Conservation (phyloP, 208 protist genomes). For the Trypanosoma rangeli region DNA sequence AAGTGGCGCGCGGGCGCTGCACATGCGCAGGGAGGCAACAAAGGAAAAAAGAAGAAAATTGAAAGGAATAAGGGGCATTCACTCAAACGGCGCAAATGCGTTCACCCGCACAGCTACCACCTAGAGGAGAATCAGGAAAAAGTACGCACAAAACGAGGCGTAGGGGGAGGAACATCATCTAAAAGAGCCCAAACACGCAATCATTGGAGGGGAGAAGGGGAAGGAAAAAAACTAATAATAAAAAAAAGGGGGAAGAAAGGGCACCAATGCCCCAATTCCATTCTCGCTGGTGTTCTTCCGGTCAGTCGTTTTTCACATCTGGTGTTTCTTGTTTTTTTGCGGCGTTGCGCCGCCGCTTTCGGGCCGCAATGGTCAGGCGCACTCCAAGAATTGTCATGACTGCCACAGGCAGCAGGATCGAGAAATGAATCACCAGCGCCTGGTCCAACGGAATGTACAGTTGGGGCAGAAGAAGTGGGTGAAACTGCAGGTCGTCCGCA, state of each 20-base stretch:
- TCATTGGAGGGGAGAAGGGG: not conserved
- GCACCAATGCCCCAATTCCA: not conserved
- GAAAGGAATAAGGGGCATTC: not conserved
- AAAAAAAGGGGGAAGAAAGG: conserved; percentile 8
- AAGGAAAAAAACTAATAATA: not conserved
- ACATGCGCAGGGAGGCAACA: not conserved
- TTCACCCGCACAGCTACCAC: not conserved
- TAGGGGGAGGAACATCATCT: too few species aligned
- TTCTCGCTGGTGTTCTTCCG: not conserved
- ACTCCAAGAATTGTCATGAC: conserved; percentile 35
- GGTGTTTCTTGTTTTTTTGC: conserved; percentile 15
- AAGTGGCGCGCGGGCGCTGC: not conserved
- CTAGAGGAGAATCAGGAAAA: too few species aligned
- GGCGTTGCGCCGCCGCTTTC: not conserved
- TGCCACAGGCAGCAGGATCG: conserved; percentile 59
- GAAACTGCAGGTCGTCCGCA: conserved; percentile 72
- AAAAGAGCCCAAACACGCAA: too few species aligned
- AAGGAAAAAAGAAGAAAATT: not conserved
- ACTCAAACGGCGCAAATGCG: not conserved
- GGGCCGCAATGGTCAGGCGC: conserved; percentile 34
- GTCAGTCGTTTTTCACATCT: conserved; percentile 1
- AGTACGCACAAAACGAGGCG: too few species aligned
- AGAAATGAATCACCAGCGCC: conserved; percentile 50
- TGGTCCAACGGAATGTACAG: conserved; percentile 82
- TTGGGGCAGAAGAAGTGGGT: conserved; percentile 72